Evolutionary conservation across 192 early-diverging fungal genomes (phyloP), one percentile per base, ranked within the genome.

Genomic region (Coemansia sp.): DNA sequence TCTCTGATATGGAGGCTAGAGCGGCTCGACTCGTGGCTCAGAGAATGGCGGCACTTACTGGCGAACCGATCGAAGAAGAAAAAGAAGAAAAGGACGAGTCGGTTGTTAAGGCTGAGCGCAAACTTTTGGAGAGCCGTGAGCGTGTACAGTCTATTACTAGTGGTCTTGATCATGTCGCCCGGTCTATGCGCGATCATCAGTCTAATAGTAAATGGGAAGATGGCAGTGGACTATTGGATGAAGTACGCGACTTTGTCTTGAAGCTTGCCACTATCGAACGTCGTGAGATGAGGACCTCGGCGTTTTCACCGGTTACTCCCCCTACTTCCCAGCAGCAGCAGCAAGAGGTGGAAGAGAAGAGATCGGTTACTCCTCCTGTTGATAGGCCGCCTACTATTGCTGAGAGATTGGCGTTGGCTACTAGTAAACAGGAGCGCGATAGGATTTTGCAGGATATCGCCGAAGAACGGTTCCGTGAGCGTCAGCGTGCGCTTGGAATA

Each of bases 11-110:
- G 71, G 71, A 79, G 63, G 57, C 76, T 13, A 46, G 81, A 0
- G 81, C 81, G 9, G 81, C 81, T 10, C 70, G 76, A 20, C 71
- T 84, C 15, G 76, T 84, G 0, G 81, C 81, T 2, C 73, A 84
- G 69, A 70, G 81, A 2, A 84, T 84, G 81, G 76, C 76, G 1
- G 81, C 81, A 16, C 74, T 84, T 2, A 83, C 81, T 1, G 81
- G 81, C 33, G 62, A 79, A 62, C 31, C 81, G 12, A 11, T 44
- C 13, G 41, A 44, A 44, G 41, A 44, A 12, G 41, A 44, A 4
- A 5, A 44, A 0, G 76, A 78, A 7, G 73, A 78, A 7, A 70
- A 70, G 20, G 34, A 12, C 12, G 41, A 43, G 20, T 33, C 41
- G 3, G 65, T 29, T 1, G 57, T 10, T 0, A 47, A 36, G 15